Evolutionary conservation across 139 green algal species (phyloP).

Genomic region (Picochlorum sp.): DNA sequence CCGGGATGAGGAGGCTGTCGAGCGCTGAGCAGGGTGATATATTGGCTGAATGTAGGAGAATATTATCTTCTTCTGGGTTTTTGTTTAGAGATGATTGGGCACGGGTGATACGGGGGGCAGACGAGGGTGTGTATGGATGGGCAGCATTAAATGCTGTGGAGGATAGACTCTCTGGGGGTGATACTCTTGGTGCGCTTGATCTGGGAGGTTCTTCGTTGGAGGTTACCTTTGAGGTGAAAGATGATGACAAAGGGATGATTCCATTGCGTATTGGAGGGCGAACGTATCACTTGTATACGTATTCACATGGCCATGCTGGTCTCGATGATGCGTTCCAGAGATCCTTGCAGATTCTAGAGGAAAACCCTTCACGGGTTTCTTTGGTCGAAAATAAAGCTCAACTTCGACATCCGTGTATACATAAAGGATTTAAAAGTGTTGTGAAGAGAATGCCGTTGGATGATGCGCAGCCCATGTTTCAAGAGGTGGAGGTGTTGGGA

Average conservation of each 20-base stretch:
- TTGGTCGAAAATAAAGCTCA: constrained; percentile 23
- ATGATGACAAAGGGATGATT: background rate
- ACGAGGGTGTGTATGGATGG: constrained; percentile 84
- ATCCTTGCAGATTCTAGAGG: constrained; percentile 4
- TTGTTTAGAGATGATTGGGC: constrained; percentile 64
- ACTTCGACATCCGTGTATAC: constrained; percentile 47
- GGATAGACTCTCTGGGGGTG: constrained; percentile 2
- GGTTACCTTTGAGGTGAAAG: constrained; percentile 32
- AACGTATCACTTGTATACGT: constrained; percentile 27
- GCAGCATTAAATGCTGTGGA: constrained; percentile 66
- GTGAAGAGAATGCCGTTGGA: constrained; percentile 34
- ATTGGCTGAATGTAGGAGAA: constrained; percentile 21
- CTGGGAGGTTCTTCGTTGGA: constrained; percentile 74
- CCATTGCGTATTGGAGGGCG: constrained; percentile 27
- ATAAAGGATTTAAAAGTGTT: constrained; percentile 39
- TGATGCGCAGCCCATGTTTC: constrained; percentile 13
- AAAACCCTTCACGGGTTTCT: constrained; percentile 19
- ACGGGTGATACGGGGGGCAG: constrained; percentile 58
- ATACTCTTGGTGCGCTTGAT: constrained; percentile 61
- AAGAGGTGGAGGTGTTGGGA: constrained; percentile 28
- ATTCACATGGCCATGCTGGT: constrained; percentile 49
- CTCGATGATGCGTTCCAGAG: constrained; percentile 73
- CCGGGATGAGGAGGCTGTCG: constrained; percentile 56
- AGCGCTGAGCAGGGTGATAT: constrained; percentile 24
- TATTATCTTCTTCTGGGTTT: constrained; percentile 39